Conservation (phyloP, 495 filamentous ascomycete genomes). For the Penicillium lagena region DNA sequence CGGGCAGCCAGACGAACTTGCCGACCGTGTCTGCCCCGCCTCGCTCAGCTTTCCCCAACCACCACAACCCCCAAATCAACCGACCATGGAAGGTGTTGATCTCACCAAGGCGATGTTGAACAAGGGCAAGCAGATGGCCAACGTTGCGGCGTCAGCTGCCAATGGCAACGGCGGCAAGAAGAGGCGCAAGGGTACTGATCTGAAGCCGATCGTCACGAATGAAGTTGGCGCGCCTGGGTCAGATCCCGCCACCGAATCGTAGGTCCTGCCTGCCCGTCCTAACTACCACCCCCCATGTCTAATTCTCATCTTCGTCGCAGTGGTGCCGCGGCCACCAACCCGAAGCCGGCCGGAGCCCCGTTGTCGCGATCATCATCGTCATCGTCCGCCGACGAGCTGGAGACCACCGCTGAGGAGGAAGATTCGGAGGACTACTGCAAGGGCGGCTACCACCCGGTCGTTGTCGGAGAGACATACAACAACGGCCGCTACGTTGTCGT, state of each 20-base stretch:
- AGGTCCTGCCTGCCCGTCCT: slow-evolving; percentile 15
- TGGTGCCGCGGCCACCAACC: slow-evolving; percentile 25
- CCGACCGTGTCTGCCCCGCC: slow-evolving; percentile 13
- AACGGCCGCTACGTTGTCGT: slow-evolving; percentile 95
- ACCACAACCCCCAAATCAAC: slow-evolving; percentile 8
- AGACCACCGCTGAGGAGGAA: slow-evolving; percentile 95
- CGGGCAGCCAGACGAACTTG: no score
- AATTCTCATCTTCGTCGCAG: slow-evolving; percentile 25
- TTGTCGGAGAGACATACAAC: slow-evolving; percentile 93
- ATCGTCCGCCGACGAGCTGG: slow-evolving; percentile 80
- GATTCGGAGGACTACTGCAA: slow-evolving; percentile 99
- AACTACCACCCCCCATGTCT: not conserved
- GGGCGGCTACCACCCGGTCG: slow-evolving; percentile 93
- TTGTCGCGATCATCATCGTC: slow-evolving; percentile 72
- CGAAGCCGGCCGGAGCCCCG: slow-evolving; percentile 31
- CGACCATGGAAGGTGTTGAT: slow-evolving; percentile 67
- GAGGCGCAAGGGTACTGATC: slow-evolving; percentile 75
- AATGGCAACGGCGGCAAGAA: slow-evolving; percentile 70
- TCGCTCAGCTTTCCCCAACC: slow-evolving; percentile 10
- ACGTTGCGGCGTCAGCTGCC: slow-evolving; percentile 49
- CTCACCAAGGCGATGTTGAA: slow-evolving; percentile 71
- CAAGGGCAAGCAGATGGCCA: slow-evolving; percentile 72
- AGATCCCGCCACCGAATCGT: slow-evolving; percentile 44
- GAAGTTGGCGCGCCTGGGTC: slow-evolving; percentile 45
- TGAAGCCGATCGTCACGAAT: slow-evolving; percentile 87